Percentiles rank a stretch among this genome's conserved stretches.
These are phyloP conservation scores for Tinospora cordifolia DNA, from an alignment of 164 flowering plant species.

Conservation along the genomic window DNA sequence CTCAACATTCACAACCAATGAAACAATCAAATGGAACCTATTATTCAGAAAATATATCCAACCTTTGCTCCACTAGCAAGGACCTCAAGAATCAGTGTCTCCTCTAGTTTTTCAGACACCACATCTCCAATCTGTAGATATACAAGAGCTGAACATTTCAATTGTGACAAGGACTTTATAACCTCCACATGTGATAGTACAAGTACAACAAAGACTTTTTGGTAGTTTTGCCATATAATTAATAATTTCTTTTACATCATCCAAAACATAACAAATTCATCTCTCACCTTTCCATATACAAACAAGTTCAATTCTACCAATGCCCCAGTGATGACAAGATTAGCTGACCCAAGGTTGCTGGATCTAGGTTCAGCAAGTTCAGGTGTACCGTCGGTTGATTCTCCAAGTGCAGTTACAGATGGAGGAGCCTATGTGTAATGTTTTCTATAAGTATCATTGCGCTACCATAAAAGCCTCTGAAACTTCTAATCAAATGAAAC, in stretches of 20 bases:
- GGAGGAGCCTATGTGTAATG: slow-evolving; percentile 55
- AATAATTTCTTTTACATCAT: not conserved
- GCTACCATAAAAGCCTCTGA: not conserved
- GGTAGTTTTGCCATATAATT: not conserved
- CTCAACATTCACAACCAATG: not conserved
- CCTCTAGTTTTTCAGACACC: slow-evolving; percentile 34
- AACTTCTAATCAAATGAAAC: not conserved
- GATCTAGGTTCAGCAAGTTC: slow-evolving; percentile 31
- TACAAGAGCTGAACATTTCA: not conserved
- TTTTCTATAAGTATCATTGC: not conserved
- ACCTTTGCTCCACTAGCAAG: slow-evolving; percentile 95
- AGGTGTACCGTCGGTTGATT: slow-evolving; percentile 22
- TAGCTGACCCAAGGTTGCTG: slow-evolving; percentile 43
- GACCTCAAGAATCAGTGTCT: slow-evolving; percentile 63
- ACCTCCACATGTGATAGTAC: not conserved
- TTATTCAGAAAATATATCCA: slow-evolving; percentile 10
- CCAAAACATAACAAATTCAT: not conserved
- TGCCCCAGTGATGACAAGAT: slow-evolving; percentile 78
- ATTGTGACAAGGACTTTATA: too few species aligned
- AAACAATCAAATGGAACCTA: not conserved
- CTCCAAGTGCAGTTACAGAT: slow-evolving; percentile 49
- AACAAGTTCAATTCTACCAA: slow-evolving; percentile 64
- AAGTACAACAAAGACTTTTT: too few species aligned
- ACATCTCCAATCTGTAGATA: slow-evolving; percentile 36
- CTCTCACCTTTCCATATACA: slow-evolving; percentile 81